A percentile compares a stretch with the other conserved stretches of the same genome.
phyloP scores from a whole-genome alignment of 495 filamentous ascomycete species.

The Xylaria intraflava region DNA sequence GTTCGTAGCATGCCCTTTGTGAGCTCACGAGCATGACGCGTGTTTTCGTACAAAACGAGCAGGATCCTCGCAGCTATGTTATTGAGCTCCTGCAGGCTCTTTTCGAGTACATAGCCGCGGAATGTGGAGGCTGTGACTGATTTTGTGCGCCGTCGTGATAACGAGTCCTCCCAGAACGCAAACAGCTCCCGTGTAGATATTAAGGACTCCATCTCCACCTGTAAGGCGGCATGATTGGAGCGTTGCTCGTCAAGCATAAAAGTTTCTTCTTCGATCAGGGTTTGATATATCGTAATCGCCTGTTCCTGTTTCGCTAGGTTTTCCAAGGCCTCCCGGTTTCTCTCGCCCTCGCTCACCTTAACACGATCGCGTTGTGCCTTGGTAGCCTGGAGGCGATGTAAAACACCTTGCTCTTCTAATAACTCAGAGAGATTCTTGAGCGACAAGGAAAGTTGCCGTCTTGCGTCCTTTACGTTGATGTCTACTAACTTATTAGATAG shows the following conservation, averaged over 20 bases:
- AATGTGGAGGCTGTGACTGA: constrained; percentile 14
- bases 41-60: constrained; percentile 23
- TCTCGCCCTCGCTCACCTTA: background rate
- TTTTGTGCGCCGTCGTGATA: constrained; percentile 16
- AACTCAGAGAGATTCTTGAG: background rate
- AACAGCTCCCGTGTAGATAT: constrained; percentile 16
- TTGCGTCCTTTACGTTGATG: background rate
- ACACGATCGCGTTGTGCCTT: background rate
- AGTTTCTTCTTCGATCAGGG: constrained; percentile 9
- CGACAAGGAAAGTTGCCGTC: background rate
- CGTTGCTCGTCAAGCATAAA: background rate
- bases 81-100: constrained; percentile 25
- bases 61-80: constrained; percentile 21
- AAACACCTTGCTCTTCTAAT: background rate
- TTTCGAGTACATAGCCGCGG: constrained; percentile 17
- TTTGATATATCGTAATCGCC: constrained; percentile 1
- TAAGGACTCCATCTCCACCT: constrained; percentile 4
- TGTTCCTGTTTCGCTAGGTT: constrained; percentile 1
- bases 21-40: constrained; percentile 18
- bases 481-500: background rate
- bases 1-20: constrained; percentile 20
- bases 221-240: background rate
- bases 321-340: background rate
- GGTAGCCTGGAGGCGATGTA: background rate
- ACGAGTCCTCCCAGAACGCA: constrained; percentile 22